Base-by-base conservation (phyloP, 2,329 filamentous ascomycete species). In the Colletotrichum karsti region DNA sequence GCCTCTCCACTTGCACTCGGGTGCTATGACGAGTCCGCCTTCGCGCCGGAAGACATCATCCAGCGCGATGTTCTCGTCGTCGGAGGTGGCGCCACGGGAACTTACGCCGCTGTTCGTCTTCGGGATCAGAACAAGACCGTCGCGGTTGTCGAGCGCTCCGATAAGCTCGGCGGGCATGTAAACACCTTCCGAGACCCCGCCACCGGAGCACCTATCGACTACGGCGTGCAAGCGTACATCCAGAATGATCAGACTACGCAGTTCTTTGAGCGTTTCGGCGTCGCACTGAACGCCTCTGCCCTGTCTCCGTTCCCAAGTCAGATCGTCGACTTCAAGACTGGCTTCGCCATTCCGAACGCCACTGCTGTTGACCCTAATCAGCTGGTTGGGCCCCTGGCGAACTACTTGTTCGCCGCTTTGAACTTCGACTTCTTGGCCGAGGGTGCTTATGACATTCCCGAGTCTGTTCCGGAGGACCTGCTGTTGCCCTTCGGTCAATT, bases 71-170 rank as follows among this genome's bases (percentile, higher is more conserved):
- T 82, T 18, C 81, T 88, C 60, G 78, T 88, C 69, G 79, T 88
- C 37, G 86, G 86, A 41, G 85, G 83, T 48, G 86, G 86, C 3
- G 85, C 86, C 3, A 81, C 84, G 2, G 86, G 86, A n/a, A 79
- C 88, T 2, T 81, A 82, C 41, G 80, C 81, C 13, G 80, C 86
- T 28, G 79, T 80, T 28, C 76, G 77, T 35, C 81, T 88, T n/a
- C 84, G 83, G 3, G 84, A 87, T 22, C 84, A 87, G 48, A 77
- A 81, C 22, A 80, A 84, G 69, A 82, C 76, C 1, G 80, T 83
- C 0, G 73, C 86, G 5, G 76, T 89, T 30, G 80, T 88, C 57
- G 85, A 87, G 26, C 48, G 35, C 1, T 9, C 41, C 10, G 62
- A 67, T 10, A 62, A 20, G 12, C 50, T 70, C 24, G 86, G 85